Evolutionary conservation across 768 basidiomycete genomes (phyloP).

Genomic region (Calocera viscosa): DNA sequence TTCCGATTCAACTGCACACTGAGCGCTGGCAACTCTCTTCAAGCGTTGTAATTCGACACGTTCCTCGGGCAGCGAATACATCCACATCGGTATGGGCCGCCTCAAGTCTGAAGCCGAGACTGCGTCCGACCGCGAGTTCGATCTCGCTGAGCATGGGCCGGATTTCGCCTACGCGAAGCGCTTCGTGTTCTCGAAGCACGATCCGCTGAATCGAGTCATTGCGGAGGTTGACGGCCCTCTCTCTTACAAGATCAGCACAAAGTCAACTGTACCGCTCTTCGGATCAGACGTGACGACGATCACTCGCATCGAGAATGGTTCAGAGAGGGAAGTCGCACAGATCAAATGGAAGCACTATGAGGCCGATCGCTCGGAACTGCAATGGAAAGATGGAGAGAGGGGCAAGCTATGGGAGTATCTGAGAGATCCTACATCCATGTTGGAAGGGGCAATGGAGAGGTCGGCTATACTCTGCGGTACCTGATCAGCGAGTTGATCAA

Average conservation of each 20-base stretch:
- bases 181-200: neutral
- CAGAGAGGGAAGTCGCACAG: neutral
- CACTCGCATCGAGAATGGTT: neutral
- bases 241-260: neutral
- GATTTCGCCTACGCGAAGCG: neutral
- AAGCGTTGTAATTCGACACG: too few relatives aligned
- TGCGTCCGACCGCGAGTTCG: too few relatives aligned
- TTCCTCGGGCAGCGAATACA: too few relatives aligned
- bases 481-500: too few relatives aligned
- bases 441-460: neutral
- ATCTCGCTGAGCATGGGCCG: too few relatives aligned
- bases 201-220: neutral
- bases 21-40: too few relatives aligned
- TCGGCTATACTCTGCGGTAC: too few relatives aligned
- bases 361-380: neutral
- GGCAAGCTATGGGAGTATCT: neutral
- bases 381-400: neutral
- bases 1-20: too few relatives aligned
- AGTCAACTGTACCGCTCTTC: neutral
- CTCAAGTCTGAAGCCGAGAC: too few relatives aligned
- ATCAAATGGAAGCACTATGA: constrained; percentile 3
- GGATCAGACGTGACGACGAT: neutral
- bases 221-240: neutral
- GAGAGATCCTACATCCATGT: neutral
- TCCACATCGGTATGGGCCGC: too few relatives aligned